Conservation (phyloP, 1,284 basidiomycete genomes). For the Megacollybia platyphylla region DNA sequence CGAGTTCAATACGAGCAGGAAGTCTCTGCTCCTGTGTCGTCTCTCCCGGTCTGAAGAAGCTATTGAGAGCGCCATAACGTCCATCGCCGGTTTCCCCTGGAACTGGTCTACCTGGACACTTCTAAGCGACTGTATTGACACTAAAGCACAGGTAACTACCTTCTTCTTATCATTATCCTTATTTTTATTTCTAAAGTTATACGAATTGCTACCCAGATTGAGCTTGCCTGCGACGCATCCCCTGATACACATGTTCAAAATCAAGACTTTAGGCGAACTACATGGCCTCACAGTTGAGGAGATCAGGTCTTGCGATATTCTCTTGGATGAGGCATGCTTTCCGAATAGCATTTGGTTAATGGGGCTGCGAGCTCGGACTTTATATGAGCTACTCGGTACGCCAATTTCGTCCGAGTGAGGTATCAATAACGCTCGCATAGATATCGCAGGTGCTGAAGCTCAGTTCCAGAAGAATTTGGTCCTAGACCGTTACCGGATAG, state of each 20-base stretch:
- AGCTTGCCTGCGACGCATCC: conserved; percentile 58
- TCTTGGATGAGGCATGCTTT: conserved; percentile 64
- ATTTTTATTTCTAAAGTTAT: conserved; percentile 28
- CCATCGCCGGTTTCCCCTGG: conserved; percentile 78
- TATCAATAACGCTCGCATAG: conserved; percentile 1
- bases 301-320: conserved; percentile 64
- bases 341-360: conserved; percentile 80
- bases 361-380: conserved; percentile 74
- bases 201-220: conserved; percentile 49
- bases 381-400: conserved; percentile 83
- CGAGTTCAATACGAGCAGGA: conserved; percentile 27
- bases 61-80: conserved; percentile 70
- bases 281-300: conserved; percentile 79
- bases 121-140: conserved; percentile 70
- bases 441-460: conserved; percentile 31
- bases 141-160: conserved; percentile 72
- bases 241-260: conserved; percentile 78
- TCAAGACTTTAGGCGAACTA: conserved; percentile 84
- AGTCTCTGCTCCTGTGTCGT: conserved; percentile 71
- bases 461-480: conserved; percentile 76
- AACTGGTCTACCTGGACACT: conserved; percentile 94
- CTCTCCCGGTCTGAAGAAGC: conserved; percentile 76
- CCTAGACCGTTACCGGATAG: conserved; percentile 82
- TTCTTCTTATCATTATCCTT: conserved; percentile 10
- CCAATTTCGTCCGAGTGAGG: conserved; percentile 1